Evolutionary conservation across 225 moss, liverwort and hornwort species (phyloP), one percentile per base, ranked within the genome.

Genomic region (Neckera pumila): DNA sequence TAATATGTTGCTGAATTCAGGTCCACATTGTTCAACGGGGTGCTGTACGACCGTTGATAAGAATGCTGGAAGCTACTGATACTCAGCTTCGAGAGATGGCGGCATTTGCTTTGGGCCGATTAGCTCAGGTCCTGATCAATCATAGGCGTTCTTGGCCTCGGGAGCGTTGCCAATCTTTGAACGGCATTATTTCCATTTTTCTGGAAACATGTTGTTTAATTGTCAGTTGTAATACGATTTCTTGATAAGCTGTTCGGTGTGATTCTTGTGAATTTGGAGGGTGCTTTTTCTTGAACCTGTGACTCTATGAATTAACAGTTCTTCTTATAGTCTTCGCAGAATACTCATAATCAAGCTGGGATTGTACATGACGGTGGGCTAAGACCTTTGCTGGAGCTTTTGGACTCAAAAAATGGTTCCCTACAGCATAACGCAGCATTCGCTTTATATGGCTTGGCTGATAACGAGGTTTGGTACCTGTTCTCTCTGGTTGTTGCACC

Each of bases 271-370:
- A 70, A 54, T 38, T 43, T 38, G 53, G 36, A 89, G 81, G 70
- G 43, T 77, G 22, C 43, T 27, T 85, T 23, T 59, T 62, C 31
- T 34, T 45, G 14, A 85, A 51, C n/a, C 42, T 73, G 20, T 67
- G 53, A 85, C 71, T 64, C 81, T 78, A 81, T 71, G 89, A 92
- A 93, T 90, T 96, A 95, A 96, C 92, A 95, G 90, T 94, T 93
- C 90, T 89, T 90, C 90, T 94, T 98, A 94, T 97, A 97, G 97
- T 96, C 96, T 93, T 95, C 95, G 94, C 98, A 98, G 98, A 98
- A 98, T 93, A 95, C 98, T 89, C 98, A 98, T 85, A 98, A 98
- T 90, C 98, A 98, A 94, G 98, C 98, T 92, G 98, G 98, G 82
- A 98, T 98, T 93, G 98, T 98, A 87, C 98, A 98, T 81, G 98